Percentiles rank a stretch among this genome's conserved stretches.
Evolutionary conservation across 2,329 filamentous ascomycete genomes (phyloP).

Genomic region (Alternaria brassicae): DNA sequence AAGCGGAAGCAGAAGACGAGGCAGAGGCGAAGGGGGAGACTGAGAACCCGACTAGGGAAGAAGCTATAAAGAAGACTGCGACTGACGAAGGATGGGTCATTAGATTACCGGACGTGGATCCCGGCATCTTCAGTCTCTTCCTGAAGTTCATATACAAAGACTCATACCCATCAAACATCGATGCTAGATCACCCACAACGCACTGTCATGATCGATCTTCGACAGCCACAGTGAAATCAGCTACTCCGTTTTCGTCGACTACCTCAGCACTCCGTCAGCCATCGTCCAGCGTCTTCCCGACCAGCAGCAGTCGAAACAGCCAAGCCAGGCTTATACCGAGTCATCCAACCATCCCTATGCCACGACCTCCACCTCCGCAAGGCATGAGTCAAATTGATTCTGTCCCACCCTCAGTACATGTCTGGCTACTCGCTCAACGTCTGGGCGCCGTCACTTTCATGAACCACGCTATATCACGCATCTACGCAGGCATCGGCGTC

Average conservation of each 20-base stretch:
- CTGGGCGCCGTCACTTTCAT: constrained; percentile 21
- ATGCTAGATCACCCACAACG: background rate
- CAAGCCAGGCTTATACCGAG: background rate
- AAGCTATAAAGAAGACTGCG: background rate
- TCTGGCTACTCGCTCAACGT: constrained; percentile 26
- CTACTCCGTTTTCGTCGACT: background rate
- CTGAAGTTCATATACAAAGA: constrained; percentile 31
- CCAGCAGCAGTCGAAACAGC: too few species aligned
- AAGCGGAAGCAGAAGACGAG: background rate
- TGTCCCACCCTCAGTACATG: constrained; percentile 18
- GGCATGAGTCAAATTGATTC: background rate
- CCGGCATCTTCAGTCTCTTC: constrained; percentile 28
- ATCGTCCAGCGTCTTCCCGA: too few species aligned
- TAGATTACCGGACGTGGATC: constrained; percentile 14
- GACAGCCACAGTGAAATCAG: background rate
- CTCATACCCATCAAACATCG: constrained; percentile 19
- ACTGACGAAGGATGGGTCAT: background rate
- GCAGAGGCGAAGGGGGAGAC: background rate
- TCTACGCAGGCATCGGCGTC: constrained; percentile 17
- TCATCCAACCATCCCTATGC: background rate
- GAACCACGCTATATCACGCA: constrained; percentile 21
- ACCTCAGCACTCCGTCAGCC: background rate
- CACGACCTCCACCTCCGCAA: background rate
- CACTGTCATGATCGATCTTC: background rate
- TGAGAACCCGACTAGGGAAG: background rate